Conservation (phyloP, 2,329 filamentous ascomycete species). For the Fusarium torreyae region DNA sequence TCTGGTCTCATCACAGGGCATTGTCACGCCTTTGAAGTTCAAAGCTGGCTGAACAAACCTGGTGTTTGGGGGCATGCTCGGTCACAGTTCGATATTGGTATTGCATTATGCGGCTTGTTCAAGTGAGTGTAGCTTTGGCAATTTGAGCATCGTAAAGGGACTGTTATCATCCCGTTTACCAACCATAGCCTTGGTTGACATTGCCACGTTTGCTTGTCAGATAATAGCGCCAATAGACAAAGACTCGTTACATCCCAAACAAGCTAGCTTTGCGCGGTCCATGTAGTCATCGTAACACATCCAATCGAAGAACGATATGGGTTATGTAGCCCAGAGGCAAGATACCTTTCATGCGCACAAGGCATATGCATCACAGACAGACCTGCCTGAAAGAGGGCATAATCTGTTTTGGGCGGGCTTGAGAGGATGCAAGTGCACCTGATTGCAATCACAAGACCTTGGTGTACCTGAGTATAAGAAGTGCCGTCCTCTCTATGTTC, state of each 20-base stretch:
- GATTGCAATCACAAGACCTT: too few species aligned
- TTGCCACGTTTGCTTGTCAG: conserved; percentile 7
- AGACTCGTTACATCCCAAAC: background rate
- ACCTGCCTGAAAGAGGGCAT: background rate
- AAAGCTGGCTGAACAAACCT: too few species aligned
- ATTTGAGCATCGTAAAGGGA: background rate
- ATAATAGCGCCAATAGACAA: background rate
- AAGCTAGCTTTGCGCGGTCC: conserved; percentile 21
- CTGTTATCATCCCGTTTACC: background rate
- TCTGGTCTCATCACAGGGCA: too few species aligned
- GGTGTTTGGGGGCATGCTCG: too few species aligned
- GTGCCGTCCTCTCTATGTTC: background rate
- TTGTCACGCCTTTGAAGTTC: too few species aligned
- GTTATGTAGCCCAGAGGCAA: background rate
- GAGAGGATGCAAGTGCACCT: background rate
- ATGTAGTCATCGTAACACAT: background rate
- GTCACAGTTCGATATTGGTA: too few species aligned
- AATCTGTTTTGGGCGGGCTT: background rate
- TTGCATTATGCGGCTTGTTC: too few species aligned
- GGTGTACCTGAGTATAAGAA: background rate
- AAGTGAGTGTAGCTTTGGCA: too few species aligned
- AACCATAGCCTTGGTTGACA: background rate
- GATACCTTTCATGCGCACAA: background rate
- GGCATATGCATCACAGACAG: background rate
- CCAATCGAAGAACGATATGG: background rate